Evolutionary conservation across 345 rosid genomes (phyloP).

Genomic region (Citrus sp.): DNA sequence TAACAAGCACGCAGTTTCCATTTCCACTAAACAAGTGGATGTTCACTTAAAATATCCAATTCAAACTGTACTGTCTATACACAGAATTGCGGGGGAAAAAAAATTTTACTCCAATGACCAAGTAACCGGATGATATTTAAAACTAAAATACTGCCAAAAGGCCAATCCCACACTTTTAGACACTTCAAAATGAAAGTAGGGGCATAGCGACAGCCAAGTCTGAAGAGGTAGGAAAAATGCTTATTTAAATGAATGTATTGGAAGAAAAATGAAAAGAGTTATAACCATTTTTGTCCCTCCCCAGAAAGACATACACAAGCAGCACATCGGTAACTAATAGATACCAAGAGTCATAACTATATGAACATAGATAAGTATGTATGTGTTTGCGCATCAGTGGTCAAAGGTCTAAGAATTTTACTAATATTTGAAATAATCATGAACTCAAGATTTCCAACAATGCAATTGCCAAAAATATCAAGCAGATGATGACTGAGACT

Average conservation of each 20-base stretch:
- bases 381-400: not conserved
- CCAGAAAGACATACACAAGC: not conserved
- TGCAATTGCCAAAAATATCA: not conserved
- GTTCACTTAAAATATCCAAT: not conserved
- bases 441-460: not conserved
- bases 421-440: not conserved
- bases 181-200: not conserved
- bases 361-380: not conserved
- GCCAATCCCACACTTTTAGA: not conserved
- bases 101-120: not conserved
- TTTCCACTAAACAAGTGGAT: not conserved
- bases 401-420: not conserved
- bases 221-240: not conserved
- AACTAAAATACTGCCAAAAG: not conserved
- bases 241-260: not conserved
- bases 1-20: not conserved
- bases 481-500: not conserved
- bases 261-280: not conserved
- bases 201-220: not conserved
- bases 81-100: not conserved
- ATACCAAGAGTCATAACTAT: not conserved
- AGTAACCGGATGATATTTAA: not conserved
- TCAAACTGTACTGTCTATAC: not conserved
- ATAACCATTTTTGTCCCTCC: not conserved
- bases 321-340: not conserved